Percentiles rank a stretch among this genome's conserved stretches.
These are phyloP conservation scores for Penicillium goetzii DNA, from an alignment of 495 filamentous ascomycete species.

Conservation along the genomic window DNA sequence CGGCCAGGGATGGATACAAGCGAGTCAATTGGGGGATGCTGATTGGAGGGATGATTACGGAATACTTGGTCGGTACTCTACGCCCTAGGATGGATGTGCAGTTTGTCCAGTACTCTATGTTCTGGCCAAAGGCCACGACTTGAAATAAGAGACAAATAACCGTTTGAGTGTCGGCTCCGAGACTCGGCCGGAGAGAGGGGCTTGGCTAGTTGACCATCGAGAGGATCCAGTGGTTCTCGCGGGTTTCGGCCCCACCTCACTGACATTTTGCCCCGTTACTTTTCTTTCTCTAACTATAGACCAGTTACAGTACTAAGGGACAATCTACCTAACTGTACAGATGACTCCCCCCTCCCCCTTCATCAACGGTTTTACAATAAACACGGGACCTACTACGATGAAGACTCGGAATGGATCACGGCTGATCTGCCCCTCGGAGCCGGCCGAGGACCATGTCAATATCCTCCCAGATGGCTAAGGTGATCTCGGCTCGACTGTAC, in stretches of 20 bases:
- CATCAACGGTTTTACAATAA: background rate
- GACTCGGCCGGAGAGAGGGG: conserved; percentile 33
- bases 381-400: background rate
- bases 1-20: background rate
- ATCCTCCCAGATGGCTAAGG: conserved; percentile 23
- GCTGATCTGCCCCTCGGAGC: conserved; percentile 33
- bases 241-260: background rate
- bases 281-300: too few species aligned
- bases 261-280: conserved; percentile 15
- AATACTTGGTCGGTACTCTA: background rate
- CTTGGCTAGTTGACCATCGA: conserved; percentile 17
- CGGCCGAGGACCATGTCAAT: conserved; percentile 27
- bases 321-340: too few species aligned
- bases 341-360: too few species aligned
- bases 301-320: too few species aligned
- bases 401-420: conserved; percentile 14
- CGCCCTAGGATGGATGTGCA: background rate
- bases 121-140: background rate
- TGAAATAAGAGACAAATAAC: too few species aligned
- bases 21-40: background rate
- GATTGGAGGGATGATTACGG: background rate
- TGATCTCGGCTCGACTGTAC: conserved; percentile 38
- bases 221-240: conserved; percentile 16
- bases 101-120: background rate
- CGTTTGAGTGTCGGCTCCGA: conserved; percentile 31